Percentiles rank a stretch among this genome's conserved stretches.
These are phyloP conservation scores for Huiozyma sinensis DNA, from an alignment of 805 yeast genomes.

Conservation along the genomic window DNA sequence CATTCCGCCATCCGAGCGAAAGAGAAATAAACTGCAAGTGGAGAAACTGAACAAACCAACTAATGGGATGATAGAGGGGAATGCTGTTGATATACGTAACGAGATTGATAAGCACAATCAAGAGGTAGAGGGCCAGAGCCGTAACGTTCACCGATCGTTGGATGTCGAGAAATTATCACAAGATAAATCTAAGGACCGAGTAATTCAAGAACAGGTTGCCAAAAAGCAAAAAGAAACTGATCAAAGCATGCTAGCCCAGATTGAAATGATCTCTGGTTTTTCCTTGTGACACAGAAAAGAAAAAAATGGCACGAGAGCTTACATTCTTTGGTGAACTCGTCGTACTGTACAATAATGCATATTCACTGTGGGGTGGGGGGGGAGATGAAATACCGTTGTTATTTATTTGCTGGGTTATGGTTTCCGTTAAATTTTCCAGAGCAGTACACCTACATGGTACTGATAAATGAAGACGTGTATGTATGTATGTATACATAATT, in stretches of 20 bases:
- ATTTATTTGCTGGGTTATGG: no score
- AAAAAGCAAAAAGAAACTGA: conserved; percentile 20
- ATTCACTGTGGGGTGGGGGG: no score
- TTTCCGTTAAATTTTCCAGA: no score
- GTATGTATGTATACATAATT: neutral
- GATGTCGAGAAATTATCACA: conserved; percentile 13
- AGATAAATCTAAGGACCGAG: conserved; percentile 22
- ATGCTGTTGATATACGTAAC: conserved; percentile 1
- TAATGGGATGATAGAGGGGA: conserved; percentile 2
- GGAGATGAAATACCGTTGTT: no score
- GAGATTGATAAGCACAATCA: neutral
- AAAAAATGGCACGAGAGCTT: neutral
- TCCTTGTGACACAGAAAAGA: conserved; percentile 10
- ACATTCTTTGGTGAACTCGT: neutral
- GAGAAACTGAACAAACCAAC: conserved; percentile 16
- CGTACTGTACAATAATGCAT: no score
- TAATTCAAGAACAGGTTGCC: conserved; percentile 11
- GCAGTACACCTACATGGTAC: neutral
- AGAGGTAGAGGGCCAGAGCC: neutral
- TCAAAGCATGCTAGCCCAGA: conserved; percentile 22
- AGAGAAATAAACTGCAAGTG: conserved; percentile 17
- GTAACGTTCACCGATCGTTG: conserved; percentile 6
- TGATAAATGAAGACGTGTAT: neutral
- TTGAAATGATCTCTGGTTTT: conserved; percentile 27
- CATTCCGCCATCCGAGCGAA: conserved; percentile 16